Evolutionary conservation across 345 rosid species (phyloP).

Genomic region (Eutrema yunnanense): DNA sequence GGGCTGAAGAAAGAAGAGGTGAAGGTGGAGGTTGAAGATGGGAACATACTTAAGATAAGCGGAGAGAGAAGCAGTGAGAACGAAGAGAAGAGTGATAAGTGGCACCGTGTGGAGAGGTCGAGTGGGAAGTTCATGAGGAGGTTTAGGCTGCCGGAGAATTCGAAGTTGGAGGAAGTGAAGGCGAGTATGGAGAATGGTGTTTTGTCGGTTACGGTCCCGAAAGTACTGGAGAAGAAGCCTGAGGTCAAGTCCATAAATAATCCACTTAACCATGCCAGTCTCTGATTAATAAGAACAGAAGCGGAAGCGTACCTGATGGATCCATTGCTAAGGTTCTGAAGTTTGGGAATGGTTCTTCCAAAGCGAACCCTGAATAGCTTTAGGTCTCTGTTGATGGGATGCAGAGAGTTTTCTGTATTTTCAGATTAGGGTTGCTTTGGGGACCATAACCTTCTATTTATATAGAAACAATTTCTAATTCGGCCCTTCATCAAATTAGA

Average conservation of each 20-base stretch:
- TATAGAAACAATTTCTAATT: too few relatives aligned
- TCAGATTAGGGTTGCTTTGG: too few relatives aligned
- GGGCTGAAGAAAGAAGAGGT: constrained; percentile 38
- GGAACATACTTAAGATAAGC: constrained; percentile 29
- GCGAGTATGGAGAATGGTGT: constrained; percentile 36
- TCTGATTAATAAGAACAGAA: too few relatives aligned
- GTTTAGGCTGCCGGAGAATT: constrained; percentile 31
- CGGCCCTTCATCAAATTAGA: too few relatives aligned
- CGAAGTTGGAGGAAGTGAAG: constrained; percentile 24
- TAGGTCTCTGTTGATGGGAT: too few relatives aligned
- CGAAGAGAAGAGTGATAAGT: constrained; percentile 36
- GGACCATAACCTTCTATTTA: too few relatives aligned
- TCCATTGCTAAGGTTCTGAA: too few relatives aligned
- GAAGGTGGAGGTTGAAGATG: constrained; percentile 39
- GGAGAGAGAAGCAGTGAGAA: constrained; percentile 31
- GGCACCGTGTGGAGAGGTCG: constrained; percentile 36
- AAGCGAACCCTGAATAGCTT: too few relatives aligned
- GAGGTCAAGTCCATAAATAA: constrained; percentile 34
- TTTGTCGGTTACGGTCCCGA: constrained; percentile 24
- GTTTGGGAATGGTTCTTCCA: too few relatives aligned
- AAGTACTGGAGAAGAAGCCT: constrained; percentile 25
- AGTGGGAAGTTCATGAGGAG: constrained; percentile 34
- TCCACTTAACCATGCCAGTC: too few relatives aligned
- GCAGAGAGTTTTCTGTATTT: too few relatives aligned
- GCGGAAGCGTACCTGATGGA: too few relatives aligned